Percentiles rank a stretch among this genome's conserved stretches.
phyloP scores from a whole-genome alignment of 2,329 filamentous ascomycete genomes.

The Arthrobotrys iridis region DNA sequence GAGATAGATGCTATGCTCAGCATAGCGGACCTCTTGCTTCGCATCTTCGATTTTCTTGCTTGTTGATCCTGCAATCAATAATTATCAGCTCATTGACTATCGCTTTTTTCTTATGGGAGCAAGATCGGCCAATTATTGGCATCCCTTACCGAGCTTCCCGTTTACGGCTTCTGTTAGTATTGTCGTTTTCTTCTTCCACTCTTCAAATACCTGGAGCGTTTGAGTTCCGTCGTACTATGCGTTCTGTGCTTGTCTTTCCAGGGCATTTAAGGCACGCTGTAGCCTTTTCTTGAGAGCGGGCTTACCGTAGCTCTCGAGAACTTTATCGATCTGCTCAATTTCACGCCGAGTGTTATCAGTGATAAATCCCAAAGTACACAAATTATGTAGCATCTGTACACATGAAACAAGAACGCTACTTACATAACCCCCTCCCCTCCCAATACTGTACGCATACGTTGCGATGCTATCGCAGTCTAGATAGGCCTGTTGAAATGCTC shows the following conservation, averaged over 20 bases:
- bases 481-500: neutral
- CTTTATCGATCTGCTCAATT: neutral
- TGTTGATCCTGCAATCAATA: too few relatives aligned
- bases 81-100: too few relatives aligned
- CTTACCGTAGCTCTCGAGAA: neutral
- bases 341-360: too few relatives aligned
- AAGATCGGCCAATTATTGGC: too few relatives aligned
- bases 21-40: too few relatives aligned
- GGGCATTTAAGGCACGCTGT: neutral
- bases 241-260: neutral
- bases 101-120: too few relatives aligned
- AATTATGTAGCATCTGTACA: neutral
- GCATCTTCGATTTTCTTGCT: too few relatives aligned
- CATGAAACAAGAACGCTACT: neutral
- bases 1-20: too few relatives aligned
- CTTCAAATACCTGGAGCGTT: neutral
- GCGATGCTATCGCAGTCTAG: neutral
- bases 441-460: neutral
- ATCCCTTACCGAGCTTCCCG: neutral
- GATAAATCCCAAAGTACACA: too few relatives aligned
- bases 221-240: neutral
- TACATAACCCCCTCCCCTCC: neutral
- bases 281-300: neutral
- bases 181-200: neutral
- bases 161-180: neutral